phyloP scores from a whole-genome alignment of 768 basidiomycete species.

The Naganishia antarctica region DNA sequence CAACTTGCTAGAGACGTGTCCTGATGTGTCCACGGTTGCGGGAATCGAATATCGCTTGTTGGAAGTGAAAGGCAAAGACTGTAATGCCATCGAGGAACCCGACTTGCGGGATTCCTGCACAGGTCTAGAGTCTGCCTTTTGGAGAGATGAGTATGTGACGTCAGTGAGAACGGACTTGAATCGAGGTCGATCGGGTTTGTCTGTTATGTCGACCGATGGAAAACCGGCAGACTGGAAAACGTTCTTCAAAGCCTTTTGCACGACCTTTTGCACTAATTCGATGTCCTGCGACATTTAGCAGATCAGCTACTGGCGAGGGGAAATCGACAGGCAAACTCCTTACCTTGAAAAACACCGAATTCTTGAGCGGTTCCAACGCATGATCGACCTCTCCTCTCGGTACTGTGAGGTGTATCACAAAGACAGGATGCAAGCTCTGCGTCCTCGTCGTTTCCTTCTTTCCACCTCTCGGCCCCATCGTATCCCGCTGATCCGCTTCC shows the following conservation, averaged over 20 bases:
- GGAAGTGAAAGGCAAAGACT: too few species aligned
- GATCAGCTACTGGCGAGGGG: not conserved
- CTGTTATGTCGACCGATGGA: not conserved
- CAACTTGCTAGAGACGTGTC: not conserved
- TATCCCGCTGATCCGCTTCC: not conserved
- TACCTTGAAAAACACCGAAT: not conserved
- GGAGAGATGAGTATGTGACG: not conserved
- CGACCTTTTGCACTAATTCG: not conserved
- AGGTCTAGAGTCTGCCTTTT: not conserved
- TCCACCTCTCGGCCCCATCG: not conserved
- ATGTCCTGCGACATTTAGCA: not conserved
- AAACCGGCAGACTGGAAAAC: not conserved
- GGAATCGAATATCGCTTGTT: not conserved
- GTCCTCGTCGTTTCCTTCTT: not conserved
- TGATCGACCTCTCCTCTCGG: not conserved
- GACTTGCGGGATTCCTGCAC: not conserved
- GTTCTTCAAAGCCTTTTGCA: not conserved
- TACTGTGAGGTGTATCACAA: constrained; percentile 5
- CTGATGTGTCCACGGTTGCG: not conserved
- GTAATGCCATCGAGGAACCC: too few species aligned
- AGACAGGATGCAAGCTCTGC: constrained; percentile 3
- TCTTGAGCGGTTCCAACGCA: not conserved
- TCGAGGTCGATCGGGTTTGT: not conserved
- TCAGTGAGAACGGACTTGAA: not conserved
- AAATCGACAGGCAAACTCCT: not conserved